Percentiles rank a stretch among this genome's conserved stretches.
phyloP scores from a whole-genome alignment of 805 yeast genomes.

The Candida ulmi region DNA sequence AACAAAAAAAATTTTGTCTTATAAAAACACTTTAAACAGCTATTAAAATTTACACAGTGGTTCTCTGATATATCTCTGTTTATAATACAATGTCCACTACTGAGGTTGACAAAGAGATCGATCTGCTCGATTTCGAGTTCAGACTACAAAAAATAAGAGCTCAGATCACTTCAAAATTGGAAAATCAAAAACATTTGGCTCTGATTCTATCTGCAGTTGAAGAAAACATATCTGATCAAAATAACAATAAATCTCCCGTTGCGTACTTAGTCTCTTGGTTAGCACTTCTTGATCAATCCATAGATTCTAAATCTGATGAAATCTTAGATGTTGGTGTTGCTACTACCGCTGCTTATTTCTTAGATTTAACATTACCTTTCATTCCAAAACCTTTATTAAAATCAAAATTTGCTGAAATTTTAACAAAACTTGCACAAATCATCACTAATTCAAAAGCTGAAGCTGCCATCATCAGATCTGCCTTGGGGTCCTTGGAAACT shows the following conservation, averaged over 20 bases:
- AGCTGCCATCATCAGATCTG: conserved; percentile 77
- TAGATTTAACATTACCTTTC: conserved; percentile 74
- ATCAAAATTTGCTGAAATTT: conserved; percentile 70
- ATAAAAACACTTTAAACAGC: not conserved
- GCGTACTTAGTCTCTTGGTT: conserved; percentile 84
- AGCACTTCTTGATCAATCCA: conserved; percentile 72
- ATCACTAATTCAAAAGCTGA: conserved; percentile 63
- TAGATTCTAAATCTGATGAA: conserved; percentile 40
- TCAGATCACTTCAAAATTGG: conserved; percentile 74
- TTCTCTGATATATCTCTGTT: not conserved
- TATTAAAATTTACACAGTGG: too few relatives aligned
- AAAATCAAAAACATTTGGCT: conserved; percentile 83
- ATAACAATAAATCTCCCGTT: conserved; percentile 52
- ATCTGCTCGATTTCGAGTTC: conserved; percentile 38
- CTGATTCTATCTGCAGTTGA: conserved; percentile 84
- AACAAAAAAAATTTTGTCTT: conserved; percentile 7
- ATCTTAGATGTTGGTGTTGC: conserved; percentile 60
- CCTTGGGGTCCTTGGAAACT: conserved; percentile 81
- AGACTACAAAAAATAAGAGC: conserved; percentile 62
- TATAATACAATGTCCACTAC: conserved; percentile 6
- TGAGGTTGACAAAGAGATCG: conserved; percentile 17
- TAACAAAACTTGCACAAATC: conserved; percentile 76
- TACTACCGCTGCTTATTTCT: conserved; percentile 69
- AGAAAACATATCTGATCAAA: conserved; percentile 56
- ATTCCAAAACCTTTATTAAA: conserved; percentile 65